phyloP scores from a whole-genome alignment of 108 stramenopile genomes.

The Thalassiosira profunda region DNA sequence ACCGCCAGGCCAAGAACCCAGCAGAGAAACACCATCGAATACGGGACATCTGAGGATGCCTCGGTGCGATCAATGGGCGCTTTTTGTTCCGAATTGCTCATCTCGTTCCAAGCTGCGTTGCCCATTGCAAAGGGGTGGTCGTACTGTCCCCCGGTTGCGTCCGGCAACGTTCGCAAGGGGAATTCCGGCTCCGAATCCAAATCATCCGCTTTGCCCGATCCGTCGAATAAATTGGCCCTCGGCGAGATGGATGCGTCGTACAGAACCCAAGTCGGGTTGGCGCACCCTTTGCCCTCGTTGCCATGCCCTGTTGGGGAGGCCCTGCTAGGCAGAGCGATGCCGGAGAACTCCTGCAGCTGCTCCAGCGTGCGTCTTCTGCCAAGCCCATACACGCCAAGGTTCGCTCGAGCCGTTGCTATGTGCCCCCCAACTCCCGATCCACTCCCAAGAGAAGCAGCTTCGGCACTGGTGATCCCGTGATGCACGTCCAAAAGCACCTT shows the following conservation, averaged over 20 bases:
- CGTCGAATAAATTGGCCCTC: slow-evolving; percentile 70
- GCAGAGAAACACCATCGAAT: slow-evolving; percentile 50
- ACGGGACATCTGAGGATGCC: slow-evolving; percentile 23
- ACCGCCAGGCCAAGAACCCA: slow-evolving; percentile 65
- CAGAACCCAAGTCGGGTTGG: slow-evolving; percentile 65
- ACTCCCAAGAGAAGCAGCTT: slow-evolving; percentile 18
- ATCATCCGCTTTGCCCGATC: slow-evolving; percentile 66
- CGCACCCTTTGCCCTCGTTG: slow-evolving; percentile 52
- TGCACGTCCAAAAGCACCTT: slow-evolving; percentile 46
- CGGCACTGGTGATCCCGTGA: slow-evolving; percentile 31
- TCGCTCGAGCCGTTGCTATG: slow-evolving; percentile 55
- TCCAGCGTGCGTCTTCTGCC: slow-evolving; percentile 80
- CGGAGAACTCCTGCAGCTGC: slow-evolving; percentile 72
- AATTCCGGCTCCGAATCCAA: slow-evolving; percentile 85
- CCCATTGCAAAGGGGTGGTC: slow-evolving; percentile 36
- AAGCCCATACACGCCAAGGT: slow-evolving; percentile 85
- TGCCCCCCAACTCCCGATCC: slow-evolving; percentile 25
- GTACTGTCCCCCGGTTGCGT: slow-evolving; percentile 44
- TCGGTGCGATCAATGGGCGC: slow-evolving; percentile 2
- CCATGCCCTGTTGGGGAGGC: slow-evolving; percentile 23
- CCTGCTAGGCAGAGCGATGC: slow-evolving; percentile 56
- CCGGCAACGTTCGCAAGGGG: slow-evolving; percentile 64
- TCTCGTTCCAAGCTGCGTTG: slow-evolving; percentile 26
- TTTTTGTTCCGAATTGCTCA: slow-evolving; percentile 14
- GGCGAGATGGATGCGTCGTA: slow-evolving; percentile 81